A percentile compares a stretch with the other conserved stretches of the same genome.
Conservation (phyloP, 306 rosid genomes). For the Glycine soja region DNA sequence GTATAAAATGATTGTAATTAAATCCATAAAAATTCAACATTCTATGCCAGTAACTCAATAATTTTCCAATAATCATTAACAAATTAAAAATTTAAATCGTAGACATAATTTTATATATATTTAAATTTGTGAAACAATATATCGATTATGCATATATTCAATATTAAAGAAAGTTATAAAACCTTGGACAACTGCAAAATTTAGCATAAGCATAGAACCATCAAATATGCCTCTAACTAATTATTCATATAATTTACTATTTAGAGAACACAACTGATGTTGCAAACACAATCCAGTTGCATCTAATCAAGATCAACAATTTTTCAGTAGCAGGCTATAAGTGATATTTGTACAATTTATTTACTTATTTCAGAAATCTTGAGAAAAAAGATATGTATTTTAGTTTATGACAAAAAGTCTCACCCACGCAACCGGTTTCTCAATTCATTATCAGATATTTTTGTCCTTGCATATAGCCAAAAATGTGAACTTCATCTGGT, state of each 20-base stretch:
- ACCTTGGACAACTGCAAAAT: too few species aligned
- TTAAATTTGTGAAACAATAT: too few species aligned
- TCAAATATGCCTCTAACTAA: conserved; percentile 39
- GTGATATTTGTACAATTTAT: neutral
- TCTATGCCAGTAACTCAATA: too few species aligned
- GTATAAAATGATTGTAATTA: too few species aligned
- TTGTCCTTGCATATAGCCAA: conserved; percentile 91
- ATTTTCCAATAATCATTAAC: too few species aligned
- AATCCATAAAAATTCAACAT: too few species aligned
- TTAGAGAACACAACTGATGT: neutral
- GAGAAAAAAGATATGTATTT: neutral
- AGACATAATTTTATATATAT: too few species aligned
- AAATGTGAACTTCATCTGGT: conserved; percentile 74
- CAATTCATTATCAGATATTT: conserved; percentile 79
- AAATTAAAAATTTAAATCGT: too few species aligned
- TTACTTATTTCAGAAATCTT: too few species aligned
- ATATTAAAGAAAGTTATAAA: too few species aligned
- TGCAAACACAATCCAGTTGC: neutral
- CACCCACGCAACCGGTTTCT: conserved; percentile 73
- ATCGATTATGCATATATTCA: too few species aligned
- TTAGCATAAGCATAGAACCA: too few species aligned
- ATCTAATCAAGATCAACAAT: neutral
- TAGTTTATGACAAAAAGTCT: conserved; percentile 39
- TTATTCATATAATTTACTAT: neutral
- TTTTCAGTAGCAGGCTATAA: neutral